Base-by-base conservation (phyloP, 2,329 filamentous ascomycete species). In the Arthrocladium fulminans region DNA sequence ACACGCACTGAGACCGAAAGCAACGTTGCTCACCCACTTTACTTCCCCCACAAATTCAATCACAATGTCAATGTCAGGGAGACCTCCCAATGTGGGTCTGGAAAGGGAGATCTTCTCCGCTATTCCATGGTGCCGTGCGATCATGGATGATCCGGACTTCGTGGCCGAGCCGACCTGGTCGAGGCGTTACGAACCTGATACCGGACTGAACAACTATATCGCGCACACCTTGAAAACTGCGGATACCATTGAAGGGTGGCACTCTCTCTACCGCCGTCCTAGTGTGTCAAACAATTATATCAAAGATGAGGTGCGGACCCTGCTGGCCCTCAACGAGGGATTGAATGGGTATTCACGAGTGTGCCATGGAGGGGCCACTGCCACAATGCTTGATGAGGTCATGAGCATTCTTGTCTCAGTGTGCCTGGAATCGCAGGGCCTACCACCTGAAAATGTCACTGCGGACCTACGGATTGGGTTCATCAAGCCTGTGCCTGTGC, bases 341-440 rank as follows among this genome's bases (percentile, higher is more conserved):
- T 35, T 54, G 12, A 43, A 52, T 34, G 52, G 52, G 10, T 52
- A 52, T 24, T 29, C 34, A 6, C 27, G 48, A 5, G 37, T 54
- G 15, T 45, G 38, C 13, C 52, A 54, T 35, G 52, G 52, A n/a
- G 50, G 52, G 13, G 46, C 52, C 13, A 39, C 38, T 1, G 50
- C 52, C 15, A 50, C 44, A 2, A 22, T 54, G 9, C 30, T 51
- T 20, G 50, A 54, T 45, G 51, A 54, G 49, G 42, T 49, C 37
- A 40, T 51, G 51, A 53, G 51, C 19, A 25, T 48, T 8, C 40
- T 53, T 13, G 48, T 51, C 17, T 9, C 22, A n/a, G 39, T 48
- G 2, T 53, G 45, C 17, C 32, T 32, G 12, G 13, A 23, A 9
- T 45, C 41, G 9, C 37, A 47, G 34, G 48, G 48, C 9, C 23